Percentiles rank a stretch among this genome's conserved stretches.
phyloP scores from a whole-genome alignment of 148 eudicot species.

The Rhododendron vialii region DNA sequence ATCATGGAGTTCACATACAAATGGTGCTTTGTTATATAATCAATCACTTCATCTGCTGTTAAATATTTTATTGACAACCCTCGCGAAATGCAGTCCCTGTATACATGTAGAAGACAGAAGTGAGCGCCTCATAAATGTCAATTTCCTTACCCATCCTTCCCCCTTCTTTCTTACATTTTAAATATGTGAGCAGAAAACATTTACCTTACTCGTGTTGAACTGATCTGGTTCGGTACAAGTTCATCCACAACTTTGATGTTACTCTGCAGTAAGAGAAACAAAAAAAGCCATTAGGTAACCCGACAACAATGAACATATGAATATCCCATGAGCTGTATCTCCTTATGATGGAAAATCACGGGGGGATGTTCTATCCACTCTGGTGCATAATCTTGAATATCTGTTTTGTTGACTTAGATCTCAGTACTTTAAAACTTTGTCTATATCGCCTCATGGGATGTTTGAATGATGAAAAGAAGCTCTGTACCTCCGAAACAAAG shows the following conservation, averaged over 20 bases:
- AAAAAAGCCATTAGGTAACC: neutral
- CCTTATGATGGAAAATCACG: neutral
- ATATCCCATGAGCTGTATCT: neutral
- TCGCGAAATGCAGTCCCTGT: constrained; percentile 68
- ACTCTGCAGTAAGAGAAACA: constrained; percentile 32
- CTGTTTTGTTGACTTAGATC: neutral
- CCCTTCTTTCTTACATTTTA: neutral
- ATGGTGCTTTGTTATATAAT: constrained; percentile 50
- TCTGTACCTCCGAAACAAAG: neutral
- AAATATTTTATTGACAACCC: constrained; percentile 76
- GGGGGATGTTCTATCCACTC: neutral
- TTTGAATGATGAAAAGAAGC: neutral
- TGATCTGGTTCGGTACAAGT: constrained; percentile 76
- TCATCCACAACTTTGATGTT: constrained; percentile 83
- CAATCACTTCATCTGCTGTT: constrained; percentile 69
- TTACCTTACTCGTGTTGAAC: constrained; percentile 89
- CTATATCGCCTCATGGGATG: neutral
- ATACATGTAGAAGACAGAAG: constrained; percentile 3
- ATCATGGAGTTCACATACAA: constrained; percentile 29
- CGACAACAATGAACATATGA: neutral
- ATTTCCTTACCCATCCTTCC: neutral
- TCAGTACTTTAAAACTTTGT: neutral
- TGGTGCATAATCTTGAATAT: neutral
- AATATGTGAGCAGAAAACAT: neutral
- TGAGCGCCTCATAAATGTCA: neutral